phyloP scores from a whole-genome alignment of 2,329 filamentous ascomycete genomes.

The Colletotrichum australisinense region DNA sequence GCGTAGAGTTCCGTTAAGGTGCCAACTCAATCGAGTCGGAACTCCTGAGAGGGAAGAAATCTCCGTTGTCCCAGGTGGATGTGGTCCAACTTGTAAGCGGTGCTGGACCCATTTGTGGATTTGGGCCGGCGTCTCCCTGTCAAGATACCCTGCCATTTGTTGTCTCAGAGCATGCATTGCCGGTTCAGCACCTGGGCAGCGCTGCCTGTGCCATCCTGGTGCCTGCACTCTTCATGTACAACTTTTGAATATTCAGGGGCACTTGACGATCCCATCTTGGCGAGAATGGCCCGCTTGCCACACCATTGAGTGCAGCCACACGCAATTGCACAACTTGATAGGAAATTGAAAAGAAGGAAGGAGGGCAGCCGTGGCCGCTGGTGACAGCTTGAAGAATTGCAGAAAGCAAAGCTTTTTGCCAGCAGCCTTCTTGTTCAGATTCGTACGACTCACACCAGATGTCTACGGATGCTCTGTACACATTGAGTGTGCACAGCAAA shows the following conservation, averaged over 20 bases:
- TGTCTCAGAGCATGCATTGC: conserved; percentile 30
- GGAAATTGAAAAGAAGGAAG: too few relatives aligned
- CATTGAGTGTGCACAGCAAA: too few relatives aligned
- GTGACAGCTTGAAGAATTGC: background rate
- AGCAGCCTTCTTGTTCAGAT: background rate
- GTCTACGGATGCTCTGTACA: too few relatives aligned
- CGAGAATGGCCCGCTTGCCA: background rate
- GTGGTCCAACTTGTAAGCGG: background rate
- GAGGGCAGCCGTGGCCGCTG: background rate
- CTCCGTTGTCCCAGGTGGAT: background rate
- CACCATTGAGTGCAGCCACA: background rate
- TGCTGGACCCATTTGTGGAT: background rate
- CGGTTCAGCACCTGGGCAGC: conserved; percentile 3
- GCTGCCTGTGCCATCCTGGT: background rate
- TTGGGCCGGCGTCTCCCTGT: background rate
- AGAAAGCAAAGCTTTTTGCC: background rate
- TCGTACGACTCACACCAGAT: background rate
- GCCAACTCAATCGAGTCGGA: background rate
- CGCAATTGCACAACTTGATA: background rate
- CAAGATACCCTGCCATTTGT: conserved; percentile 5
- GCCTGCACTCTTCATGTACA: background rate
- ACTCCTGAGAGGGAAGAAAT: background rate
- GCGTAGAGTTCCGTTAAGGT: background rate
- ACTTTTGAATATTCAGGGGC: background rate
- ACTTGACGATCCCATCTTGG: background rate